phyloP scores from a whole-genome alignment of 2,329 filamentous ascomycete species.

The Decorospora gaudefroyi region DNA sequence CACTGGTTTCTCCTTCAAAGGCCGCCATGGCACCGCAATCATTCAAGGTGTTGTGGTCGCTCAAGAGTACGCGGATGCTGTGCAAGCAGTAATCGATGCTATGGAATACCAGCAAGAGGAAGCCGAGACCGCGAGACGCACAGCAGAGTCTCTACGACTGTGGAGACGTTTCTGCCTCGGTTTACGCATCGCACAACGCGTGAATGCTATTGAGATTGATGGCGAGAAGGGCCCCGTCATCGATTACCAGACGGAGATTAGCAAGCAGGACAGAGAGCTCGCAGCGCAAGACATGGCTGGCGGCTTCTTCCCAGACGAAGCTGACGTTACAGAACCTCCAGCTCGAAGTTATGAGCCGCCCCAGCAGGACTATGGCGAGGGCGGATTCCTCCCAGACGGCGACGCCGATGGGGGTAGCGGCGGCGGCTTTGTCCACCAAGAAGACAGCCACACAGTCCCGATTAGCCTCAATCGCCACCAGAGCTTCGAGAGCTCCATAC shows the following conservation, averaged over 20 bases:
- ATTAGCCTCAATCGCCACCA: slow-evolving; percentile 42
- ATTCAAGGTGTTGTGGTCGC: slow-evolving; percentile 78
- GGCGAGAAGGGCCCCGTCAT: slow-evolving; percentile 35
- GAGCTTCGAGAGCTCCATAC: slow-evolving; percentile 37
- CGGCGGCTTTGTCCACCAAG: slow-evolving; percentile 29
- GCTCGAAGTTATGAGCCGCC: slow-evolving; percentile 18
- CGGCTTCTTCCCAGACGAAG: slow-evolving; percentile 55
- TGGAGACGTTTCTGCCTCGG: slow-evolving; percentile 66
- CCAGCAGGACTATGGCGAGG: slow-evolving; percentile 20
- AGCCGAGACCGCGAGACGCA: slow-evolving; percentile 62
- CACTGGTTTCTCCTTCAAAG: slow-evolving; percentile 86
- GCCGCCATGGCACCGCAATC: slow-evolving; percentile 82
- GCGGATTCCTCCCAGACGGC: slow-evolving; percentile 20
- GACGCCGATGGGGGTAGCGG: slow-evolving; percentile 8
- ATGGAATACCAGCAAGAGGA: slow-evolving; percentile 69
- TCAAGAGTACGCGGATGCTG: slow-evolving; percentile 69
- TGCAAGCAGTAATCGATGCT: slow-evolving; percentile 69
- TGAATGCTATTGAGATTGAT: slow-evolving; percentile 60
- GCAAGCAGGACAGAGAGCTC: slow-evolving; percentile 34
- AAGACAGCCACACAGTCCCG: slow-evolving; percentile 11
- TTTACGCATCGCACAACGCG: slow-evolving; percentile 71
- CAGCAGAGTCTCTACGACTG: slow-evolving; percentile 55
- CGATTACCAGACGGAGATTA: slow-evolving; percentile 41
- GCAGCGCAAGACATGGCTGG: slow-evolving; percentile 41
- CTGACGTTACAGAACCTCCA: slow-evolving; percentile 46